Percentiles rank a stretch among this genome's conserved stretches.
Evolutionary conservation across 2,329 filamentous ascomycete species (phyloP).

Genomic region (Fusarium citri): DNA sequence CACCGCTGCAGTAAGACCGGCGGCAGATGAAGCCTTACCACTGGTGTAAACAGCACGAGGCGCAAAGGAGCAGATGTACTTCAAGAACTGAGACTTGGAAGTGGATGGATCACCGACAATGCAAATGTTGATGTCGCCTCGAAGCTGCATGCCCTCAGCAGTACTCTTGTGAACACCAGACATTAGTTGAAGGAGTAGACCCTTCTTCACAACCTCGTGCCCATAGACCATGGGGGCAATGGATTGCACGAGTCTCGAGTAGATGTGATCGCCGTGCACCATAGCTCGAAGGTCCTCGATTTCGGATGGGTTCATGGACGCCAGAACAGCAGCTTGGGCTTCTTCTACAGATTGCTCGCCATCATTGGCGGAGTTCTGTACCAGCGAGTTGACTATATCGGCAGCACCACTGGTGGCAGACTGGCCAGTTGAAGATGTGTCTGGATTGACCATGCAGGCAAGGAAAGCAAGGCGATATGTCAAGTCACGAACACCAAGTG

Average conservation of each 20-base stretch:
- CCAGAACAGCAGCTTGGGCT: slow-evolving; percentile 87
- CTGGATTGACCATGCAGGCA: slow-evolving; percentile 93
- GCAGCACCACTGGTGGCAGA: slow-evolving; percentile 71
- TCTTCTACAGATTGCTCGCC: slow-evolving; percentile 79
- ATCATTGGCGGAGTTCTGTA: slow-evolving; percentile 70
- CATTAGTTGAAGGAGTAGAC: slow-evolving; percentile 91
- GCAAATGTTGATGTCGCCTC: slow-evolving; percentile 98
- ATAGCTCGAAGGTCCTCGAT: slow-evolving; percentile 92
- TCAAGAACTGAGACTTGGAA: slow-evolving; percentile 97
- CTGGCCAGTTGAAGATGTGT: slow-evolving; percentile 83
- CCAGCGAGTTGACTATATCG: slow-evolving; percentile 87
- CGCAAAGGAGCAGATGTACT: slow-evolving; percentile 97
- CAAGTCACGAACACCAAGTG: slow-evolving; percentile 91
- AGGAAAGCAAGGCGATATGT: slow-evolving; percentile 98
- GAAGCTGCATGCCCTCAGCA: slow-evolving; percentile 91
- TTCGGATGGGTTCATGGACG: slow-evolving; percentile 85
- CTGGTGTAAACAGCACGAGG: slow-evolving; percentile 97
- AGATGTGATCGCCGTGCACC: slow-evolving; percentile 97
- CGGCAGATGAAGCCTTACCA: slow-evolving; percentile 95
- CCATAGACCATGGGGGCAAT: slow-evolving; percentile 98
- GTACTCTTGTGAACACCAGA: slow-evolving; percentile 95
- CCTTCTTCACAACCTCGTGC: slow-evolving; percentile 98
- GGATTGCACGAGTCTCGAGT: slow-evolving; percentile 90
- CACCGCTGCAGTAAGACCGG: slow-evolving; percentile 95
- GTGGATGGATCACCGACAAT: slow-evolving; percentile 97